Evolutionary conservation across 257 asterid species (phyloP).

Genomic region (Penstemon newberryi): DNA sequence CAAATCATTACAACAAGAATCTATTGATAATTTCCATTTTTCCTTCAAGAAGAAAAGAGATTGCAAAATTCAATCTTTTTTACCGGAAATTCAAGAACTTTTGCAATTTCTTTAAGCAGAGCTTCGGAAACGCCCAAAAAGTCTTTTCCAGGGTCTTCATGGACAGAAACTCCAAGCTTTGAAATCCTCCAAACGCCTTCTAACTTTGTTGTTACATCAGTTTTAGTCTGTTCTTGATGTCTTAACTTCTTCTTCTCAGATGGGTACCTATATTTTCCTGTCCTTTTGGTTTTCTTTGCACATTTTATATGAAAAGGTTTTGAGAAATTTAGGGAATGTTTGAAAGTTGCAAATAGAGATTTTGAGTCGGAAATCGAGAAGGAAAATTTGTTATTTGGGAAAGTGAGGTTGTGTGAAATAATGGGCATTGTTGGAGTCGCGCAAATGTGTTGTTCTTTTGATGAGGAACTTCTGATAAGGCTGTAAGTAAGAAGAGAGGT

Average conservation of each 20-base stretch:
- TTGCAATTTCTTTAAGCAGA: conserved; percentile 73
- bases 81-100: conserved; percentile 91
- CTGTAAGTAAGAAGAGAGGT: conserved; percentile 7
- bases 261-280: conserved; percentile 87
- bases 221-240: conserved; percentile 38
- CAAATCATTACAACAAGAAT: conserved; percentile 12
- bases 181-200: conserved; percentile 87
- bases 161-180: conserved; percentile 63
- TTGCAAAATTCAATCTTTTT: conserved; percentile 14
- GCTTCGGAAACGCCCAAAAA: conserved; percentile 66
- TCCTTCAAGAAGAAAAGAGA: not conserved
- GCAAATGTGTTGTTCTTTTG: conserved; percentile 5
- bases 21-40: not conserved
- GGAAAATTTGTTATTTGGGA: conserved; percentile 33
- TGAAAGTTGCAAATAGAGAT: conserved; percentile 29
- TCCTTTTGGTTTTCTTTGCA: conserved; percentile 67
- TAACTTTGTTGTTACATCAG: conserved; percentile 34
- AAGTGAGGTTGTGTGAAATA: conserved; percentile 37
- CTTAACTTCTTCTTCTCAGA: conserved; percentile 87
- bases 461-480: conserved; percentile 33
- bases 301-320: conserved; percentile 39
- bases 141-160: conserved; percentile 93
- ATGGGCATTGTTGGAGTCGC: conserved; percentile 40
- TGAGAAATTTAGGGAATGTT: conserved; percentile 21
- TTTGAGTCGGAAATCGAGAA: conserved; percentile 33